phyloP scores from a whole-genome alignment of 108 stramenopile genomes.

The Skeletonema tropicum region DNA sequence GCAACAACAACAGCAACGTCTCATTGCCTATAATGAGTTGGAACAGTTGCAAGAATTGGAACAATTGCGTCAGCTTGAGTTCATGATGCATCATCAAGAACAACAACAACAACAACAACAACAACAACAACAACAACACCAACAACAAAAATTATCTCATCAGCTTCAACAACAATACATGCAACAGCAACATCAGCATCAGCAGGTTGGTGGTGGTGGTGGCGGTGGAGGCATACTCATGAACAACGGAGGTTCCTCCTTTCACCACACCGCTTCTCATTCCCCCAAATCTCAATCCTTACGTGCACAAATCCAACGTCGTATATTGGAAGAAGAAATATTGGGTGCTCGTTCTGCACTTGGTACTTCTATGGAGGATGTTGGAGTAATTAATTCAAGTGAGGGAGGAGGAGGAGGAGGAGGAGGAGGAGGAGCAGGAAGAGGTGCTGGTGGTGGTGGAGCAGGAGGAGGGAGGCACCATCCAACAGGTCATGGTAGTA shows the following conservation, averaged over 20 bases:
- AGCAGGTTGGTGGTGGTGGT: too few species aligned
- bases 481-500: too few species aligned
- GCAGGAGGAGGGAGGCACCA: too few species aligned
- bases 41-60: not conserved
- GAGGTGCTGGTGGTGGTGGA: too few species aligned
- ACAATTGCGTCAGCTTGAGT: not conserved
- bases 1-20: not conserved
- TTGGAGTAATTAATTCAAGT: too few species aligned
- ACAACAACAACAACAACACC: not conserved
- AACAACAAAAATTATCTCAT: not conserved
- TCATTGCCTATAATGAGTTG: not conserved
- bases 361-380: too few species aligned
- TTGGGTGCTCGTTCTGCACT: not conserved
- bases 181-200: not conserved
- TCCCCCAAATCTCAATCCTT: not conserved
- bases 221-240: too few species aligned
- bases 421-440: too few species aligned
- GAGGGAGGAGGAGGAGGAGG: too few species aligned
- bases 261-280: too few species aligned
- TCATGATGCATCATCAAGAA: not conserved
- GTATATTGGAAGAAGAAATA: not conserved
- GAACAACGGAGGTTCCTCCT: too few species aligned
- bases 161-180: not conserved
- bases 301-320: not conserved
- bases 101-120: not conserved